Base-by-base conservation (phyloP, 116 monocot species). In the Dioscorea cayenensis region DNA sequence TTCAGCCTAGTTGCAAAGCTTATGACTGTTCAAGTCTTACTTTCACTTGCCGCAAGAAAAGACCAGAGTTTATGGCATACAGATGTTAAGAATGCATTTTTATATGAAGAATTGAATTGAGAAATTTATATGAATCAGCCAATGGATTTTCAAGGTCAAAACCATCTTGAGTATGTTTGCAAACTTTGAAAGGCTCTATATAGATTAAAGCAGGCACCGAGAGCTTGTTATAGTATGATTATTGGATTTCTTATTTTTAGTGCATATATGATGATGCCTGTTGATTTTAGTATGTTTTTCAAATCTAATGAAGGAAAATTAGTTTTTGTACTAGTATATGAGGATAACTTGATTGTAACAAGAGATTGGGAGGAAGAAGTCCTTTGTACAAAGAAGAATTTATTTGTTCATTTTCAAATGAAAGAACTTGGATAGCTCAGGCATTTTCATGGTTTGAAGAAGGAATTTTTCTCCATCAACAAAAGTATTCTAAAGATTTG, bases 1-100 rank as follows among this genome's bases (percentile, higher is more conserved):
- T 75, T 75, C 14, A 75, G 68, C 27, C 68, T 60, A 51, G 68
- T 75, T 28, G 75, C 55, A 8, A 75, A 75, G 38, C 28, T 49
- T 36, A 28, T 60, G 0, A 68, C 67, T 4, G 48, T 75, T 5
- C 4, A 60, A 16, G n/a, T 68, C 20, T 13, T 75, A 16, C 60
- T 84, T 14, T 20, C 73, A 74, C n/a, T 74, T 1, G 65, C 51
- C 1, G 65, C 64, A 1, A 50, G 43, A 2, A 74, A 74, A 49
- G 14, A n/a, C 16, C 66, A 65, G 65, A 66, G 65, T 3, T 16
- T 74, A 1, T 65, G 49, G 36, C 60, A 72, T 36, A 11, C 63
- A 8, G 60, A 72, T 23, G 4, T 62, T 37, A 72, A 61, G 60
- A 72, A 74, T 66, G 65, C 65, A 14, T 65, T 65, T n/a, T 28